Base-by-base conservation (phyloP, 1,284 basidiomycete genomes). In the Pyrrhoderma lamaoense region DNA sequence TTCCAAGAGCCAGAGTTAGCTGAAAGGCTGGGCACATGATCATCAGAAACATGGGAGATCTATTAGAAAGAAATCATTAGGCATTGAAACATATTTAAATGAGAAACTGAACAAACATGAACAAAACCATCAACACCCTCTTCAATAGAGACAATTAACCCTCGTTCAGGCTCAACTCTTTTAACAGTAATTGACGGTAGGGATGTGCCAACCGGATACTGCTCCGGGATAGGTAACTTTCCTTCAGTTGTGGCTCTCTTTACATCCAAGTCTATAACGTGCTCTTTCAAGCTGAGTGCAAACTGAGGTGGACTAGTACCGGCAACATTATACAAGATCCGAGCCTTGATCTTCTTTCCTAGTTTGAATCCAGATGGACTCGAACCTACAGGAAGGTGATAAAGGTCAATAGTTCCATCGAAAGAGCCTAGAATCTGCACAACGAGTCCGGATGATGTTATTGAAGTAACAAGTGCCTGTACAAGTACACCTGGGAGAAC, bases 41-140 rank as follows among this genome's bases (percentile, higher is more conserved):
- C 91, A 65, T 99, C 94, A 14, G 93, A 88, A 22, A 89, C 76
- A 65, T 94, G 91, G 9, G 95, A 97, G 61, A 98, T 97, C 91
- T 94, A 59, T 57, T 27, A 49, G 37, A 23, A 25, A 54, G 13
- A 37, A 34, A 22, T 23, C 35, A 23, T 25, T 46, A 16, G 22
- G 3, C 16, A 22, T 16, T 31, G 36, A 7, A 16, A 50, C 23
- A 37, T 19, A 39, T 8, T 7, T 40, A 13, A 7, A 46, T 3
- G 25, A 39, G 47, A 19, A 40, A 21, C 34, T 14, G 27, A 2
- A 71, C 86, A 60, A 58, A 94, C 92, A 67, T 96, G 93, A 39
- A 90, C 79, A 64, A 93, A 94, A 8, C 89, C 93, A 56, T 82
- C 75, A 11, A 87, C 62, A 1, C 74, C 78, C 7, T 82, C 70